Evolutionary conservation across 2,329 filamentous ascomycete species (phyloP).

Genomic region (Ophiostoma pallidulum): DNA sequence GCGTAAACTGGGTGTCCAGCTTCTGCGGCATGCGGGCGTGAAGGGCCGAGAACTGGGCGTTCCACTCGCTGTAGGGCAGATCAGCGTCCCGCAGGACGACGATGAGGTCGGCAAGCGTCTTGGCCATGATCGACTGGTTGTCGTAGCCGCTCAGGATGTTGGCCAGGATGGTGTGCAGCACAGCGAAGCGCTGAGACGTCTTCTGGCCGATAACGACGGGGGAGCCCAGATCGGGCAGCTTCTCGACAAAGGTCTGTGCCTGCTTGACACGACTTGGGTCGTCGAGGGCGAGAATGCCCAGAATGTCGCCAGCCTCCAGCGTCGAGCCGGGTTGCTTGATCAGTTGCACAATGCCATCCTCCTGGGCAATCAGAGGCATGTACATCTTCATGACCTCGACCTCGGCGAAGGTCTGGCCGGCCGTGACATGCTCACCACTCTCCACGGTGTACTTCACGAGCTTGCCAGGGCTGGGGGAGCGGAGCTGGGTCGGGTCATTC

Average conservation of each 20-base stretch:
- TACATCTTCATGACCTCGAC: slow-evolving; percentile 99
- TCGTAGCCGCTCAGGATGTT: slow-evolving; percentile 93
- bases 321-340: slow-evolving; percentile 99
- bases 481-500: slow-evolving; percentile 95
- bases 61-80: slow-evolving; percentile 94
- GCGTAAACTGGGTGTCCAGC: slow-evolving; percentile 70
- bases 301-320: slow-evolving; percentile 92
- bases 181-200: slow-evolving; percentile 75
- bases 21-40: slow-evolving; percentile 95
- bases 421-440: slow-evolving; percentile 85
- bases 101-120: slow-evolving; percentile 80
- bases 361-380: slow-evolving; percentile 92
- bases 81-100: slow-evolving; percentile 82
- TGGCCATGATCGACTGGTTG: slow-evolving; percentile 92
- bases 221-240: slow-evolving; percentile 76
- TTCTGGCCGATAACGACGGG: slow-evolving; percentile 86
- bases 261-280: slow-evolving; percentile 96
- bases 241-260: slow-evolving; percentile 84
- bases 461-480: slow-evolving; percentile 91
- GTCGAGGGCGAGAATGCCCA: slow-evolving; percentile 93
- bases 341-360: slow-evolving; percentile 92
- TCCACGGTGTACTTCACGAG: slow-evolving; percentile 96
- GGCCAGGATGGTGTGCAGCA: slow-evolving; percentile 66
- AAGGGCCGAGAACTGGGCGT: slow-evolving; percentile 89
- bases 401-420: slow-evolving; percentile 88